Evolutionary conservation across 2,329 filamentous ascomycete genomes (phyloP).

Genomic region (Cladosporium halotolerans): DNA sequence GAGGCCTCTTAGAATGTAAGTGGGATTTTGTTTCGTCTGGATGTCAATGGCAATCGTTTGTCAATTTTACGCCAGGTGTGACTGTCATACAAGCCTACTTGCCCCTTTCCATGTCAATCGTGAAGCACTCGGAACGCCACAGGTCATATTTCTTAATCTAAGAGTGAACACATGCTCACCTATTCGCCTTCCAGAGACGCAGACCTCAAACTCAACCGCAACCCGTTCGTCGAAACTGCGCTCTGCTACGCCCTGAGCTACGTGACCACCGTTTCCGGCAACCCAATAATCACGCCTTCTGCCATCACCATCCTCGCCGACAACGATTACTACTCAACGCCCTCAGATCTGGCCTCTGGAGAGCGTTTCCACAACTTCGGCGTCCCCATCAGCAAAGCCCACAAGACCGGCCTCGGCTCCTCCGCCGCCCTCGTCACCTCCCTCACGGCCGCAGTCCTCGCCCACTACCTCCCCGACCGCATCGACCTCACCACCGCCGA

Average conservation of each 20-base stretch:
- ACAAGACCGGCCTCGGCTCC: slow-evolving; percentile 94
- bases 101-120: background rate
- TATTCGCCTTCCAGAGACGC: slow-evolving; percentile 24
- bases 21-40: slow-evolving; percentile 21
- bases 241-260: slow-evolving; percentile 84
- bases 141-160: background rate
- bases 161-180: background rate
- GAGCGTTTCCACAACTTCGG: slow-evolving; percentile 69
- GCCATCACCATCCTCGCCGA: slow-evolving; percentile 85
- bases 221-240: slow-evolving; percentile 89
- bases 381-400: slow-evolving; percentile 67
- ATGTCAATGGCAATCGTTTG: too few species aligned
- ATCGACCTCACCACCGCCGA: slow-evolving; percentile 53
- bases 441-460: slow-evolving; percentile 68
- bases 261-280: slow-evolving; percentile 47
- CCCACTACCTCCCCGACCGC: slow-evolving; percentile 60
- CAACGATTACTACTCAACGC: slow-evolving; percentile 91
- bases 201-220: slow-evolving; percentile 48
- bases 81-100: background rate
- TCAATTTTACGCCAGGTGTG: too few species aligned
- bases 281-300: slow-evolving; percentile 56
- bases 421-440: slow-evolving; percentile 90
- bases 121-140: background rate
- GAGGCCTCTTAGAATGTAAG: slow-evolving; percentile 72
- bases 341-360: slow-evolving; percentile 32